These are phyloP conservation scores for Amoebophrya sp. DNA, from an alignment of 169 alveolate genomes.

Conservation along the genomic window DNA sequence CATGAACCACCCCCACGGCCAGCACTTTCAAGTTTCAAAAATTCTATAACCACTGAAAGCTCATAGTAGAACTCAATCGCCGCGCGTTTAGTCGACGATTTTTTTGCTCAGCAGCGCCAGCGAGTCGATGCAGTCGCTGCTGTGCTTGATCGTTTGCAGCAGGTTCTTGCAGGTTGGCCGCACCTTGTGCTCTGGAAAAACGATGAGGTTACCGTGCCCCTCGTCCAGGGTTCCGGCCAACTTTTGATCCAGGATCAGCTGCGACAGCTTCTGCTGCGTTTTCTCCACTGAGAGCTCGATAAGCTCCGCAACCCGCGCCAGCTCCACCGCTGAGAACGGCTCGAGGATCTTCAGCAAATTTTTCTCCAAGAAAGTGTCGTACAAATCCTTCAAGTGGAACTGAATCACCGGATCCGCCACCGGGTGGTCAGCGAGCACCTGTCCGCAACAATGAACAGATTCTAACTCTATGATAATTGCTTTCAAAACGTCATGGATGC, in stretches of 20 bases:
- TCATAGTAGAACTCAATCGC: no score
- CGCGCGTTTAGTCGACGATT: no score
- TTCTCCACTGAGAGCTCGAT: slow-evolving; percentile 55
- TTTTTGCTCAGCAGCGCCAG: no score
- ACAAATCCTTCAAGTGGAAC: slow-evolving; percentile 51
- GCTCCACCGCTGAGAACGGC: slow-evolving; percentile 61
- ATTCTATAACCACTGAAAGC: no score
- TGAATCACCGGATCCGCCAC: slow-evolving; percentile 44
- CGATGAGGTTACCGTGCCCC: slow-evolving; percentile 62
- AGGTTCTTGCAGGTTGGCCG: background rate
- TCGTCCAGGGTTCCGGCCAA: slow-evolving; percentile 87
- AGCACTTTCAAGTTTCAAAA: no score
- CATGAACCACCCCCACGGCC: no score
- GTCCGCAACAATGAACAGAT: slow-evolving; percentile 22
- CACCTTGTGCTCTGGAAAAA: slow-evolving; percentile 30
- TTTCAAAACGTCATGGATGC: background rate
- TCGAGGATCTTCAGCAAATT: slow-evolving; percentile 59
- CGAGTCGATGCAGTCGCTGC: no score
- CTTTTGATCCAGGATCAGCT: slow-evolving; percentile 83
- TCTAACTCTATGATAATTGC: slow-evolving; percentile 20
- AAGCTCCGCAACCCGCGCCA: slow-evolving; percentile 55
- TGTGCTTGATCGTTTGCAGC: slow-evolving; percentile 27
- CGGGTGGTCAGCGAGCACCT: background rate
- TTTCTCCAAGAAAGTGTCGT: slow-evolving; percentile 62
- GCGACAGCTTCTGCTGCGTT: slow-evolving; percentile 54